A percentile compares a stretch with the other conserved stretches of the same genome.
Conservation (phyloP, 306 rosid genomes). For the Dalbergia cochinchinensis region DNA sequence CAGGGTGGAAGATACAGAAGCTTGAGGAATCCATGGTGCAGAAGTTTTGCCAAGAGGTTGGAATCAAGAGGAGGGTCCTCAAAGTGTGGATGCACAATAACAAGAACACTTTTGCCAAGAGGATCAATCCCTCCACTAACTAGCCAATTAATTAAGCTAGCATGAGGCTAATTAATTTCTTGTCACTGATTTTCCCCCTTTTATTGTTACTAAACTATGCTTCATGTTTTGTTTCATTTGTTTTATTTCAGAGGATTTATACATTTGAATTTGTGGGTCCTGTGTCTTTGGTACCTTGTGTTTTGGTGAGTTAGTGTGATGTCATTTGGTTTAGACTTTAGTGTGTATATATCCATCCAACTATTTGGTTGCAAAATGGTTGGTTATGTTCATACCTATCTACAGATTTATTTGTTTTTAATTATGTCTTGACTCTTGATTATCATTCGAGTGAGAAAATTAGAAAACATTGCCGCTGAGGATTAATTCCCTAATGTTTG, state of each 20-base stretch:
- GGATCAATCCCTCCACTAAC: slow-evolving; percentile 26
- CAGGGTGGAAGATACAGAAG: slow-evolving; percentile 69
- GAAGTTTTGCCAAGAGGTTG: slow-evolving; percentile 62
- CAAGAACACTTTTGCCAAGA: slow-evolving; percentile 58
- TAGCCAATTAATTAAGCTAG: neutral
- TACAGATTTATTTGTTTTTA: neutral
- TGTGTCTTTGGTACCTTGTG: slow-evolving; percentile 8
- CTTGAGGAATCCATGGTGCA: slow-evolving; percentile 58
- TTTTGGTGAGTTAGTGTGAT: slow-evolving; percentile 26
- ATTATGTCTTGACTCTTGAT: neutral
- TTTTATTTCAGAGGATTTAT: slow-evolving; percentile 16
- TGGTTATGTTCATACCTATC: slow-evolving; percentile 1
- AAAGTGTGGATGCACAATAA: slow-evolving; percentile 83
- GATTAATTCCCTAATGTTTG: no score
- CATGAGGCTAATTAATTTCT: slow-evolving; percentile 4
- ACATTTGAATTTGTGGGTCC: slow-evolving; percentile 10
- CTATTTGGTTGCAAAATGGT: neutral
- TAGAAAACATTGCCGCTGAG: no score
- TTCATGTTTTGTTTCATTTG: neutral
- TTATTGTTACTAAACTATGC: neutral
- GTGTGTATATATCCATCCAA: slow-evolving; percentile 3
- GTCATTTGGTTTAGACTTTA: neutral
- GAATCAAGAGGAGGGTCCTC: slow-evolving; percentile 67
- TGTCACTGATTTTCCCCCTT: neutral
- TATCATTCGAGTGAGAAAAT: neutral